A percentile compares a stretch with the other conserved stretches of the same genome.
Evolutionary conservation across 2,329 filamentous ascomycete genomes (phyloP).

Genomic region (Pseudocercospora cruenta): DNA sequence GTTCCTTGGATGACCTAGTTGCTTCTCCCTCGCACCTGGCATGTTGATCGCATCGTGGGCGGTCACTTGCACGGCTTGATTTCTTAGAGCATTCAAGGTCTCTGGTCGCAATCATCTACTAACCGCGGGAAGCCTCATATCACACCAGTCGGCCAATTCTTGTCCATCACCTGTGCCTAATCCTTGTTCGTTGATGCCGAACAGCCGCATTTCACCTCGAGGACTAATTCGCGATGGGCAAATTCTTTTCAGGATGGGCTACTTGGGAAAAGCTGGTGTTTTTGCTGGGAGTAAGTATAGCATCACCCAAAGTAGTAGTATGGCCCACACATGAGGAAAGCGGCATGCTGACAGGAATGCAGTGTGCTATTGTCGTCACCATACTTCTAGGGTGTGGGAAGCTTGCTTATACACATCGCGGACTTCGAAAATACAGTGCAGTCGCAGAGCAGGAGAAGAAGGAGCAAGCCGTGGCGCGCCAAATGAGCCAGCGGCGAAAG

Average conservation of each 20-base stretch:
- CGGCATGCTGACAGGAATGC: constrained; percentile 33
- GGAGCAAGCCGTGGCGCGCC: constrained; percentile 39
- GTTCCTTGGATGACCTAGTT: no score
- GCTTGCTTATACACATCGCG: constrained; percentile 53
- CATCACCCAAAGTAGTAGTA: constrained; percentile 18
- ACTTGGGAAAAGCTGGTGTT: constrained; percentile 91
- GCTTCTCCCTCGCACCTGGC: no score
- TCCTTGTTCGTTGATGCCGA: background rate
- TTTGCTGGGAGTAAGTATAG: constrained; percentile 58
- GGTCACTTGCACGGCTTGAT: no score
- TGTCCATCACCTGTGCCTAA: background rate
- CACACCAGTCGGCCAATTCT: background rate
- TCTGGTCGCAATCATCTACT: background rate
- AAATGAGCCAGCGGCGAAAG: constrained; percentile 35
- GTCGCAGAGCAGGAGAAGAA: constrained; percentile 36
- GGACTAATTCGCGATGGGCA: constrained; percentile 6
- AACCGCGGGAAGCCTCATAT: background rate
- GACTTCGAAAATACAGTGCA: constrained; percentile 46
- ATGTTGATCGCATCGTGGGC: no score
- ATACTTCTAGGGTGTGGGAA: constrained; percentile 70
- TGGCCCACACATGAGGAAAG: constrained; percentile 15
- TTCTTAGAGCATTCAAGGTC: no score
- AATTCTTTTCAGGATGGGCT: constrained; percentile 63
- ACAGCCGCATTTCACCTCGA: background rate
- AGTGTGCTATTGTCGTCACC: constrained; percentile 71